Conservation (phyloP, 129 eudicot species). For the Sambucus nigra region DNA sequence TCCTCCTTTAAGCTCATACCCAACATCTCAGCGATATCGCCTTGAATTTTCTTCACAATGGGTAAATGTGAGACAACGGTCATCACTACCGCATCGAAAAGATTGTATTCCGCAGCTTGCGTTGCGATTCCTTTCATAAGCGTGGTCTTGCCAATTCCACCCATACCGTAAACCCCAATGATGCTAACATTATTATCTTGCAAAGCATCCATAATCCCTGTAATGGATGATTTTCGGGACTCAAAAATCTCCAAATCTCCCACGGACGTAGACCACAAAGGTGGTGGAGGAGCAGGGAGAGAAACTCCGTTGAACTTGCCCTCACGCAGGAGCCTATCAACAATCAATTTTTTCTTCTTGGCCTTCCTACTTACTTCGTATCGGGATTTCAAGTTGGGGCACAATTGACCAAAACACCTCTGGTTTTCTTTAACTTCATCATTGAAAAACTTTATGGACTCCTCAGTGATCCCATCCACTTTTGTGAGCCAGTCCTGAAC, state of each 20-base stretch:
- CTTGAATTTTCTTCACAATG: constrained; percentile 30
- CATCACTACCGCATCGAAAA: constrained; percentile 38
- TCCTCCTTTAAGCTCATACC: constrained; percentile 30
- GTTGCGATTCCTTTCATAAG: constrained; percentile 27
- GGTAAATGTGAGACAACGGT: constrained; percentile 28
- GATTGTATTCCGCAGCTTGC: constrained; percentile 16
- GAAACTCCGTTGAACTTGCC: constrained; percentile 27
- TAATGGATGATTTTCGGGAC: constrained; percentile 20
- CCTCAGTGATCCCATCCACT: constrained; percentile 9
- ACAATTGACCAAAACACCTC: constrained; percentile 17
- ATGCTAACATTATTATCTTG: constrained; percentile 24
- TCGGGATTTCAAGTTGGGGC: constrained; percentile 19
- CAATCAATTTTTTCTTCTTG: constrained; percentile 21
- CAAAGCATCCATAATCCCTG: constrained; percentile 29
- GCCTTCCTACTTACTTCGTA: constrained; percentile 25
- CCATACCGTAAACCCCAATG: constrained; percentile 39
- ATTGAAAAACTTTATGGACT: constrained; percentile 14
- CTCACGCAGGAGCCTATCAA: constrained; percentile 11
- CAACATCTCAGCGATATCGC: constrained; percentile 34
- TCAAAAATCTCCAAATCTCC: constrained; percentile 28
- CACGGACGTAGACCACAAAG: constrained; percentile 13
- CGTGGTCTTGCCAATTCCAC: constrained; percentile 42
- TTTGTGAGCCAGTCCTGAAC: constrained; percentile 25
- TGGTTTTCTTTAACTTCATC: constrained; percentile 13
- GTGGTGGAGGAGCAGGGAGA: constrained; percentile 21